These are phyloP conservation scores for Bipolaris oryzae DNA, from an alignment of 2,329 filamentous ascomycete genomes.

Conservation along the genomic window DNA sequence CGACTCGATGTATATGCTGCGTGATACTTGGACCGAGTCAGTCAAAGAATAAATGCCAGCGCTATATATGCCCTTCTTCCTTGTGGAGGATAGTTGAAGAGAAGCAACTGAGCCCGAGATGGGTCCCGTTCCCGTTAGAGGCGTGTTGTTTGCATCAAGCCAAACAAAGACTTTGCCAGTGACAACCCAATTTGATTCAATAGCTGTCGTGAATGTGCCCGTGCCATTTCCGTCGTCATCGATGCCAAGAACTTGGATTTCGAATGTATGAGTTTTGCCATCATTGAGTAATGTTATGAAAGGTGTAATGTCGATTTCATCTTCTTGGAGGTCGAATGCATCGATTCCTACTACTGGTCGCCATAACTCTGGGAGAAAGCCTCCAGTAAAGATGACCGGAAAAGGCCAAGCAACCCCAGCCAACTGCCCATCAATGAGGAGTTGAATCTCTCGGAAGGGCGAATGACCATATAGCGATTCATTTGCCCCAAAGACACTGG, in stretches of 20 bases:
- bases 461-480: conserved; percentile 69
- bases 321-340: conserved; percentile 77
- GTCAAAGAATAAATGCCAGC: conserved; percentile 63
- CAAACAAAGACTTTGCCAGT: conserved; percentile 84
- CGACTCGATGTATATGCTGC: conserved; percentile 62
- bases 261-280: conserved; percentile 68
- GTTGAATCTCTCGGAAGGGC: conserved; percentile 78
- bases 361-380: conserved; percentile 77
- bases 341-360: conserved; percentile 79
- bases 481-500: conserved; percentile 62
- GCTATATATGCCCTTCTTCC: conserved; percentile 57
- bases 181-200: conserved; percentile 74
- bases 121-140: conserved; percentile 59
- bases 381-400: conserved; percentile 81
- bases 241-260: conserved; percentile 70
- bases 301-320: conserved; percentile 81
- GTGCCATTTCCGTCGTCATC: conserved; percentile 60
- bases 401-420: conserved; percentile 83
- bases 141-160: conserved; percentile 59
- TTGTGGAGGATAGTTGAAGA: conserved; percentile 58
- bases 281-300: conserved; percentile 74
- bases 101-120: conserved; percentile 51
- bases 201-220: conserved; percentile 59
- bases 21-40: conserved; percentile 63
- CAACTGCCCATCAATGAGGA: conserved; percentile 73